Evolutionary conservation across 106 monocot genomes (phyloP).

Genomic region (Alisma plantagoaquatica): DNA sequence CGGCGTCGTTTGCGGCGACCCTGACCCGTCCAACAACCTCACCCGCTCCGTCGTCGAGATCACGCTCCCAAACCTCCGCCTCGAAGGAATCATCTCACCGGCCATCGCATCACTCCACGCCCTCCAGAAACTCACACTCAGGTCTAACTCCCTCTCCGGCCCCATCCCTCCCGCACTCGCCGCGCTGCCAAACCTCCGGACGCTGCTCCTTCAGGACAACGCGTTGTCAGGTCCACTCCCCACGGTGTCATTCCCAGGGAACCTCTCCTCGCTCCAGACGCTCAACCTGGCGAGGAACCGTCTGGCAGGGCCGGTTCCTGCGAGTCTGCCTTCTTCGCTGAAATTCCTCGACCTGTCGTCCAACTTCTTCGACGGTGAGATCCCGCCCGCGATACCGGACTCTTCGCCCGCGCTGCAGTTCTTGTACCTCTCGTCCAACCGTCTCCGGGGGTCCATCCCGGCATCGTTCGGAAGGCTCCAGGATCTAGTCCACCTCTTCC

Average conservation of each 20-base stretch:
- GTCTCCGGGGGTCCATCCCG: conserved; percentile 17
- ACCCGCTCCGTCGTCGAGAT: conserved; percentile 16
- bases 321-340: neutral
- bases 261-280: conserved; percentile 8
- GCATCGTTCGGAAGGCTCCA: conserved; percentile 10
- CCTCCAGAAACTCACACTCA: conserved; percentile 10
- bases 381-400: conserved; percentile 4
- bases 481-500: conserved; percentile 18
- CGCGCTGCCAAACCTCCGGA: conserved; percentile 7
- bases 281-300: conserved; percentile 21
- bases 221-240: conserved; percentile 16
- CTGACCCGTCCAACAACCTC: neutral
- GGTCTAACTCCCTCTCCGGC: conserved; percentile 20
- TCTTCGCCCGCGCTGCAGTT: conserved; percentile 8
- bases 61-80: conserved; percentile 16
- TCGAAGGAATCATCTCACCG: conserved; percentile 2
- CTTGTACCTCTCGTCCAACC: conserved; percentile 25
- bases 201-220: conserved; percentile 20
- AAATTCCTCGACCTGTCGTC: conserved; percentile 22
- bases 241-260: conserved; percentile 2
- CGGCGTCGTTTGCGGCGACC: conserved; percentile 25
- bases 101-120: neutral
- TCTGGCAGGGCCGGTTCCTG: conserved; percentile 12
- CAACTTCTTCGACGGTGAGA: conserved; percentile 18
- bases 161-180: conserved; percentile 6